Evolutionary conservation across 371 early-diverging fungal genomes (phyloP).

Genomic region (Apophysomyces variabilis): DNA sequence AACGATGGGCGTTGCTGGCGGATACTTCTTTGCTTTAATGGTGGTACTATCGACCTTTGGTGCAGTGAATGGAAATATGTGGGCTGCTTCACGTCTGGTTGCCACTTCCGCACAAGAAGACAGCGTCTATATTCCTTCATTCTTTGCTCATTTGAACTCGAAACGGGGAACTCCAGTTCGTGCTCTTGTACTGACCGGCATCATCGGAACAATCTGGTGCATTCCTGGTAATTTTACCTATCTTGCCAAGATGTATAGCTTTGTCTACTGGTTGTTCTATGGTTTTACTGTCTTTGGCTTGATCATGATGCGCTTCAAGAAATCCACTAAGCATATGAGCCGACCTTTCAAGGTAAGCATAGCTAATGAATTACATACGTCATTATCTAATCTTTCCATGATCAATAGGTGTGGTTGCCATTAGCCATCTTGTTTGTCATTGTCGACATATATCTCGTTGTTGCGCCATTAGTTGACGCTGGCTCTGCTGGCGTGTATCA

Average conservation of each 20-base stretch:
- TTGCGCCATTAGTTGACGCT: conserved; percentile 48
- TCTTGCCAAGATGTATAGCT: conserved; percentile 64
- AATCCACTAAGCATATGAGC: conserved; percentile 28
- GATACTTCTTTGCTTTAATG: conserved; percentile 56
- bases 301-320: conserved; percentile 40
- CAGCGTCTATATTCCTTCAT: conserved; percentile 47
- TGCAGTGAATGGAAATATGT: conserved; percentile 51
- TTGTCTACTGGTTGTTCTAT: conserved; percentile 65
- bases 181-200: conserved; percentile 41
- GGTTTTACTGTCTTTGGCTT: conserved; percentile 41
- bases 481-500: conserved; percentile 40
- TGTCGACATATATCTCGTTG: conserved; percentile 37
- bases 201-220: conserved; percentile 48
- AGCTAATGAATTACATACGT: no score
- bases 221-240: conserved; percentile 55
- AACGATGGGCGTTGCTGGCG: conserved; percentile 55
- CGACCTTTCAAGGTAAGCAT: conserved; percentile 37
- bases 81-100: conserved; percentile 47
- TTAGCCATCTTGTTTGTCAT: conserved; percentile 40
- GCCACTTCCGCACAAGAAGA: conserved; percentile 49
- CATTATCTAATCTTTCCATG: neutral
- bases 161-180: conserved; percentile 49
- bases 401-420: conserved; percentile 32
- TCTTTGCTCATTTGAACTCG: conserved; percentile 43
- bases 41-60: conserved; percentile 56